phyloP scores from a whole-genome alignment of 108 stramenopile species.

The Fragilaria radians region DNA sequence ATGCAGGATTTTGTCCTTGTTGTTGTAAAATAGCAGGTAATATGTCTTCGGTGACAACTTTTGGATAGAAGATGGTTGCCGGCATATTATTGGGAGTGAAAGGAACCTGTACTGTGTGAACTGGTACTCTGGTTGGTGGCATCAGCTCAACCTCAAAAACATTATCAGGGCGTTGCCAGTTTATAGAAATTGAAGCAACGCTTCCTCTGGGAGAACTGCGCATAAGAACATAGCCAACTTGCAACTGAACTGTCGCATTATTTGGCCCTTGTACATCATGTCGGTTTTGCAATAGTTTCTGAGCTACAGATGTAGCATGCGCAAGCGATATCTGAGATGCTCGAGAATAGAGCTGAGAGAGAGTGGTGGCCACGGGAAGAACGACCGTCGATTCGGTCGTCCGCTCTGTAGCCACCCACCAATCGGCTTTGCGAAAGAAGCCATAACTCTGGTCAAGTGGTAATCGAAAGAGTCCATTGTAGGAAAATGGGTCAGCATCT shows the following conservation, averaged over 20 bases:
- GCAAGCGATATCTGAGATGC: conserved; percentile 41
- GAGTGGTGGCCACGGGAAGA: conserved; percentile 67
- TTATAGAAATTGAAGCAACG: conserved; percentile 8
- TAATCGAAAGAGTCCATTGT: conserved; percentile 39
- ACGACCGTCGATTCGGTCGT: conserved; percentile 63
- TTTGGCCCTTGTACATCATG: conserved; percentile 26
- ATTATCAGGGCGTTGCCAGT: conserved; percentile 60
- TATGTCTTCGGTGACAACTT: conserved; percentile 26
- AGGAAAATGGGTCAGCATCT: conserved; percentile 45
- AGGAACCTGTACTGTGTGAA: neutral
- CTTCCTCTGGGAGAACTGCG: neutral
- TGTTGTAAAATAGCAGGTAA: conserved; percentile 34
- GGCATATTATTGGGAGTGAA: neutral
- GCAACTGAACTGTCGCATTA: conserved; percentile 19
- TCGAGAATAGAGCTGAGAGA: conserved; percentile 33
- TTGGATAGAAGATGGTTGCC: conserved; percentile 18
- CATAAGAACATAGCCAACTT: conserved; percentile 14
- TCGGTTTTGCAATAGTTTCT: conserved; percentile 18
- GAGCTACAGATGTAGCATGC: conserved; percentile 48
- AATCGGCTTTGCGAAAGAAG: conserved; percentile 28
- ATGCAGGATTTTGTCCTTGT: conserved; percentile 12
- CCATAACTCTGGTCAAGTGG: conserved; percentile 71
- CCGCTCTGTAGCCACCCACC: conserved; percentile 67
- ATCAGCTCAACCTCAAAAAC: conserved; percentile 55
- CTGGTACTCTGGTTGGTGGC: conserved; percentile 5